Conservation (phyloP, 768 basidiomycete genomes). For the Russula vinacea region DNA sequence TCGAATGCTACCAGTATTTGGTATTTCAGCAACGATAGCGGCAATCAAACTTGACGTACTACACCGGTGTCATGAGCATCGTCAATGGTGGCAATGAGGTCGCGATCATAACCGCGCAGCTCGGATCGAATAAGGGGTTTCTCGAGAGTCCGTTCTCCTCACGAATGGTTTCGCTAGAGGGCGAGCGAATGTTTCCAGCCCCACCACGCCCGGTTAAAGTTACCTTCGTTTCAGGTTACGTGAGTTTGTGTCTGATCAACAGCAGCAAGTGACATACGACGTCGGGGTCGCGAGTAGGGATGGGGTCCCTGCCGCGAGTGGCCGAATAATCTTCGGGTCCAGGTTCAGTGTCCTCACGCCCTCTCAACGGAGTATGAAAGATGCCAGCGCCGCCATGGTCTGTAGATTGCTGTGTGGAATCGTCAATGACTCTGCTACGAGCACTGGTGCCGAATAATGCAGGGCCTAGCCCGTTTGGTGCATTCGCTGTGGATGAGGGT, state of each 20-base stretch:
- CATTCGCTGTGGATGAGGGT: conserved; percentile 30
- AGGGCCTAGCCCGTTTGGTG: conserved; percentile 21
- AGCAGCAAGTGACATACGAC: conserved; percentile 36
- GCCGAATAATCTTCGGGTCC: conserved; percentile 55
- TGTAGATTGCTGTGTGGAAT: conserved; percentile 48
- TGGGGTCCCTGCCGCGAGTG: conserved; percentile 61
- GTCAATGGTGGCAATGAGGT: conserved; percentile 31
- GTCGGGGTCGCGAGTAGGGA: conserved; percentile 36
- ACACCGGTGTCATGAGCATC: neutral
- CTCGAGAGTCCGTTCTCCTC: neutral
- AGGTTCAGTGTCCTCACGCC: conserved; percentile 25
- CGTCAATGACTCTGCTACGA: no score
- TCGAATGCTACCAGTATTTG: conserved; percentile 39
- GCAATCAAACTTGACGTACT: neutral
- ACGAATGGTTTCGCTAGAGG: conserved; percentile 51
- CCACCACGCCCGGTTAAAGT: conserved; percentile 78
- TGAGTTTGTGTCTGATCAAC: no score
- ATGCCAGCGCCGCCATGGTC: conserved; percentile 74
- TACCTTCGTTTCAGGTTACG: conserved; percentile 33
- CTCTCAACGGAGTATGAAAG: conserved; percentile 46
- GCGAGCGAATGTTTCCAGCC: conserved; percentile 79
- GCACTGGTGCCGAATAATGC: conserved; percentile 35
- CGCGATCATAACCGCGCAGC: conserved; percentile 33
- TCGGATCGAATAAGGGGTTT: conserved; percentile 12
- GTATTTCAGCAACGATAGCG: neutral